phyloP scores from a whole-genome alignment of 176 grass and related monocot species.

The Cenchrus fungigraminus region DNA sequence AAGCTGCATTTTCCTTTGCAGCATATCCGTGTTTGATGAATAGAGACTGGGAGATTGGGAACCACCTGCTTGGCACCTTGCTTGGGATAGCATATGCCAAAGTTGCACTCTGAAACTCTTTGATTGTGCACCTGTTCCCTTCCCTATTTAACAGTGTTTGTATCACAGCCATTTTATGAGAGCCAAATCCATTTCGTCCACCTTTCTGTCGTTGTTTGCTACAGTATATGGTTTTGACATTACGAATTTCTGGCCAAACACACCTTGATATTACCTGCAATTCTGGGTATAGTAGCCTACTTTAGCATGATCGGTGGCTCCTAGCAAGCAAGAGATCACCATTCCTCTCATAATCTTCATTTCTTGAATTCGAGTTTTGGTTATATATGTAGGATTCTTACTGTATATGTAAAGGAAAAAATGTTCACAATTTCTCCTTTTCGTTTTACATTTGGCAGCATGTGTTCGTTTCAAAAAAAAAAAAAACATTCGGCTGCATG shows the following conservation, averaged over 20 bases:
- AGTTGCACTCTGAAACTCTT: conserved; percentile 48
- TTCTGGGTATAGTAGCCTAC: neutral
- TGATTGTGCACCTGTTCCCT: conserved; percentile 28
- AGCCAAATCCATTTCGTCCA: neutral
- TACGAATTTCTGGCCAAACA: neutral
- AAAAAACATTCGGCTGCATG: no score
- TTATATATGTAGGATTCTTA: no score
- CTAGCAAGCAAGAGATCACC: neutral
- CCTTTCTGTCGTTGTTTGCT: neutral
- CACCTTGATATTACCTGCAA: no score
- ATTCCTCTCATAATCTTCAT: no score
- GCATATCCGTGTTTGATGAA: no score
- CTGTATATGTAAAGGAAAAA: neutral
- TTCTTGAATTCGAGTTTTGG: neutral
- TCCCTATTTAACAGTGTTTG: conserved; percentile 30
- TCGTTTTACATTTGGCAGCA: no score
- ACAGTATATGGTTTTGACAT: conserved; percentile 30
- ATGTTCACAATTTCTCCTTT: no score
- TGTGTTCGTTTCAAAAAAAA: no score
- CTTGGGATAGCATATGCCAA: conserved; percentile 38
- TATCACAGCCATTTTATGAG: conserved; percentile 35
- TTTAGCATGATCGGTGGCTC: neutral
- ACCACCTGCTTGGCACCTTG: conserved; percentile 20
- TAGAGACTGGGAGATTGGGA: no score
- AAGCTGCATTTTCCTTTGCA: no score